Conservation (phyloP, 371 early-diverging fungal species). For the Mucor mucedo region DNA sequence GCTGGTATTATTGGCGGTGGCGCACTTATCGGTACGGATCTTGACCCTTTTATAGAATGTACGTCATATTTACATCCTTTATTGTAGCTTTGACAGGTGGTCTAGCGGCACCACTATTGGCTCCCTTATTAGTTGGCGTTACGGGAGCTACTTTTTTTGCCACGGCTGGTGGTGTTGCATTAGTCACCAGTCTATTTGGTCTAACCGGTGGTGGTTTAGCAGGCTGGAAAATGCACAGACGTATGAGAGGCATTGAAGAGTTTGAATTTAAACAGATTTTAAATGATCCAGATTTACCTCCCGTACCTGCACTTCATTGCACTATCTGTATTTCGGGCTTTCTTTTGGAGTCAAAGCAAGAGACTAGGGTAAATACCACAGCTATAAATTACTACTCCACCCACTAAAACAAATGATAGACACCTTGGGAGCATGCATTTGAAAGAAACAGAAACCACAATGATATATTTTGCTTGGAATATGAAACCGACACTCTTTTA, state of each 20-base stretch:
- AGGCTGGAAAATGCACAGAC: constrained; percentile 64
- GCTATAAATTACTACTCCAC: no score
- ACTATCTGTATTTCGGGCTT: constrained; percentile 72
- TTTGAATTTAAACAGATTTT: constrained; percentile 65
- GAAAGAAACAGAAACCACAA: constrained; percentile 37
- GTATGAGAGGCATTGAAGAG: constrained; percentile 57
- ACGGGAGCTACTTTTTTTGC: constrained; percentile 67
- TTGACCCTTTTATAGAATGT: neutral
- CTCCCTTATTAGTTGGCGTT: constrained; percentile 59
- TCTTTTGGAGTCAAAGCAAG: constrained; percentile 49
- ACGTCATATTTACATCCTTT: neutral
- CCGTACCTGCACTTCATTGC: constrained; percentile 64
- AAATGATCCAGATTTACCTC: constrained; percentile 57
- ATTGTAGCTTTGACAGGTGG: constrained; percentile 64
- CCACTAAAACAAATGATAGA: constrained; percentile 16
- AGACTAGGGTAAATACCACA: constrained; percentile 33
- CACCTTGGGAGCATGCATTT: constrained; percentile 62
- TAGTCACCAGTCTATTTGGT: constrained; percentile 70
- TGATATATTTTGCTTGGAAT: constrained; percentile 68
- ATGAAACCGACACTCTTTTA: constrained; percentile 81
- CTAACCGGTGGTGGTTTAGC: constrained; percentile 66
- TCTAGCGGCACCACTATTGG: constrained; percentile 69
- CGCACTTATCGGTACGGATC: constrained; percentile 58
- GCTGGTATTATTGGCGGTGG: constrained; percentile 67
- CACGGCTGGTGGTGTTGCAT: constrained; percentile 64